Evolutionary conservation across 176 grass and related monocot species (phyloP).

Genomic region (Poa pratensis): DNA sequence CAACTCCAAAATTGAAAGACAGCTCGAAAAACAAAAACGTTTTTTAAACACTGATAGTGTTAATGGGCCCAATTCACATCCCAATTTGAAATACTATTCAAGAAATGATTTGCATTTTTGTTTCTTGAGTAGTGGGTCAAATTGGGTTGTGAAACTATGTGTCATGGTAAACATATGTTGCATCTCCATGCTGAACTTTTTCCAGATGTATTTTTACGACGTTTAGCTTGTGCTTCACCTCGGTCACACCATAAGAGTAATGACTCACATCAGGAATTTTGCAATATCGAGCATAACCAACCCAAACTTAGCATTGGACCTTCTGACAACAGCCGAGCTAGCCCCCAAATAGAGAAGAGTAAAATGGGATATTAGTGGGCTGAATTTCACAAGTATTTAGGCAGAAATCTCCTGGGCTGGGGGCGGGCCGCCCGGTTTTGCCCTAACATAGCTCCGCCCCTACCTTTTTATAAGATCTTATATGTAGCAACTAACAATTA

Average conservation of each 20-base stretch:
- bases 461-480: not conserved
- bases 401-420: too few relatives aligned
- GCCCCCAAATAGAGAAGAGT: too few relatives aligned
- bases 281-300: not conserved
- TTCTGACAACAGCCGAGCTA: not conserved
- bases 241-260: not conserved
- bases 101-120: slow-evolving; percentile 11
- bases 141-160: not conserved
- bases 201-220: not conserved
- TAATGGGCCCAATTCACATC: slow-evolving; percentile 9
- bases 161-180: not conserved
- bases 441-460: too few relatives aligned
- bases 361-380: too few relatives aligned
- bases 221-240: not conserved
- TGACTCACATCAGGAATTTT: not conserved
- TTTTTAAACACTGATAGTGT: not conserved
- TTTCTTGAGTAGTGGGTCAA: slow-evolving; percentile 9
- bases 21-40: not conserved
- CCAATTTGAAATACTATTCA: not conserved
- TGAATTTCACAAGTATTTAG: too few relatives aligned
- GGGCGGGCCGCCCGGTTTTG: too few relatives aligned
- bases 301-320: not conserved
- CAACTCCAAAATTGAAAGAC: slow-evolving; percentile 8
- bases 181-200: slow-evolving; percentile 20
- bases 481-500: not conserved